These are phyloP conservation scores for Protea cynaroides DNA, from an alignment of 164 flowering plant genomes.

Conservation along the genomic window DNA sequence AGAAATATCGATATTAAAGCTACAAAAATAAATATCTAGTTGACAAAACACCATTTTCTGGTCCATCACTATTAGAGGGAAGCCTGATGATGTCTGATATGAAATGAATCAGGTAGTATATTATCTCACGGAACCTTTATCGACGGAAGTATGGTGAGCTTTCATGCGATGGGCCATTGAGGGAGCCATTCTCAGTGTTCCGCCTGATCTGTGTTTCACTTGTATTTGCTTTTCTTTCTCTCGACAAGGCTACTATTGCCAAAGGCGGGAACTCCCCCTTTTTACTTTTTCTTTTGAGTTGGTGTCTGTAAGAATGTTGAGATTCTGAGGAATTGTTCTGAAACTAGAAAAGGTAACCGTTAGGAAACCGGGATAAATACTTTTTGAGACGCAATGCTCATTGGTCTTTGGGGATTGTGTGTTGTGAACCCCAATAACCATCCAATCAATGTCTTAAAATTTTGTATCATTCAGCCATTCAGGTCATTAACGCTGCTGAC, in stretches of 20 bases:
- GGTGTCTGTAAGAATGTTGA: not conserved
- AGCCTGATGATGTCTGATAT: not conserved
- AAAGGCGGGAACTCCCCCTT: not conserved
- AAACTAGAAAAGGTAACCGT: not conserved
- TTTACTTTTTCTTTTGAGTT: too few species aligned
- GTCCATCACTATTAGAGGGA: too few species aligned
- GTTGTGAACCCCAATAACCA: too few species aligned
- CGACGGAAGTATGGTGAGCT: conserved; percentile 94
- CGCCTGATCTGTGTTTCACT: conserved; percentile 40
- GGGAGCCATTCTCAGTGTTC: conserved; percentile 65
- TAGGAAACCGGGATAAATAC: not conserved
- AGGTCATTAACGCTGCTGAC: too few species aligned
- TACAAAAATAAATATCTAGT: too few species aligned
- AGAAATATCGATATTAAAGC: too few species aligned
- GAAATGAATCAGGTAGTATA: conserved; percentile 41
- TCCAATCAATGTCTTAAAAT: too few species aligned
- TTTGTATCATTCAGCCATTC: too few species aligned
- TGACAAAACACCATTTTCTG: too few species aligned
- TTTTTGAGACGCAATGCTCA: not conserved
- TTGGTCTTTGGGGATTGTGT: too few species aligned
- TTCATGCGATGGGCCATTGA: conserved; percentile 85
- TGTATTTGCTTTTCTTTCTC: not conserved
- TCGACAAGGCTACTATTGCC: not conserved
- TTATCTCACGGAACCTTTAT: conserved; percentile 88
- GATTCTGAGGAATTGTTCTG: not conserved